Percentiles rank a stretch among this genome's conserved stretches.
Evolutionary conservation across 2,329 filamentous ascomycete species (phyloP).

Genomic region (Xylaria sp.): DNA sequence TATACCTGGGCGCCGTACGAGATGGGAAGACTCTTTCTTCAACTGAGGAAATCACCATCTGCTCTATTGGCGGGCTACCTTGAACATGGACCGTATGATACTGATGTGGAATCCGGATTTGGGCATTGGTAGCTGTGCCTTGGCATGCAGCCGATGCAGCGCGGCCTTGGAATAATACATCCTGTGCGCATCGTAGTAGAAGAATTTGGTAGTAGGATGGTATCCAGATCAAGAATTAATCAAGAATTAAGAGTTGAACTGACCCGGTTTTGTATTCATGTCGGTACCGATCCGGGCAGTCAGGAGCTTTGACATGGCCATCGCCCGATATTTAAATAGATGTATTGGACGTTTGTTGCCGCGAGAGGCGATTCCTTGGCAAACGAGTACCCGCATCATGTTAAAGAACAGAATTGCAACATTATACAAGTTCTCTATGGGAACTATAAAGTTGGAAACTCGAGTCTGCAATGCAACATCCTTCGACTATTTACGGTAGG

Average conservation of each 20-base stretch:
- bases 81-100: conserved; percentile 6
- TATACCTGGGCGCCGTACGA: neutral
- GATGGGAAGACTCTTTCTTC: neutral
- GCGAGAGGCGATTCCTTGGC: neutral
- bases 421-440: neutral
- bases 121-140: conserved; percentile 1
- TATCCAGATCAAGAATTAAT: neutral
- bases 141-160: conserved; percentile 26
- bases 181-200: neutral
- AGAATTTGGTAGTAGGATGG: neutral
- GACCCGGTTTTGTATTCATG: neutral
- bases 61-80: neutral
- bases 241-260: neutral
- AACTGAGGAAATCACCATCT: neutral
- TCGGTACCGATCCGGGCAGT: neutral
- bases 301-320: neutral
- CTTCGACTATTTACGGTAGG: neutral
- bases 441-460: neutral
- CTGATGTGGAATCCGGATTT: conserved; percentile 19
- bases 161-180: conserved; percentile 17
- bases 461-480: neutral
- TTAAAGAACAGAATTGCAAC: neutral
- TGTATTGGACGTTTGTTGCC: neutral
- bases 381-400: neutral
- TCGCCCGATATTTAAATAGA: neutral